Percentiles rank a stretch among this genome's conserved stretches.
Conservation (phyloP, 2,329 filamentous ascomycete genomes). For the Ophiostoma piceae region DNA sequence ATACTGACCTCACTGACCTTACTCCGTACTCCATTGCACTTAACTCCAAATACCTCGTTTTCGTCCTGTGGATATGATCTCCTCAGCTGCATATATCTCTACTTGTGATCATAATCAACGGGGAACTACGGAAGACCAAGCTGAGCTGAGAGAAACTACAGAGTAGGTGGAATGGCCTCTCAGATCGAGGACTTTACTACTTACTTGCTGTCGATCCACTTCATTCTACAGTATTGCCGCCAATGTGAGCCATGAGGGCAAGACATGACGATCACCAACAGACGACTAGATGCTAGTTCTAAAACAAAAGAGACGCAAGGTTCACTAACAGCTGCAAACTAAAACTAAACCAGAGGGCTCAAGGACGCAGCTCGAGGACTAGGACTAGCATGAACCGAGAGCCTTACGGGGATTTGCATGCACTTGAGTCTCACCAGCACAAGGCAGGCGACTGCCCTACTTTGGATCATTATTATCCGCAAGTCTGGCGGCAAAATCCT, state of each 20-base stretch:
- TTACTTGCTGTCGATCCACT: too few species aligned
- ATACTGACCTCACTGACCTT: not conserved
- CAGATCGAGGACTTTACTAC: not conserved
- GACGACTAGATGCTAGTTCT: not conserved
- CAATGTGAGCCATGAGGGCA: not conserved
- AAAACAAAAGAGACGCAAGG: not conserved
- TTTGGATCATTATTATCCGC: not conserved
- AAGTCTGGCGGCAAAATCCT: conserved; percentile 10
- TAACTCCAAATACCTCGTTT: not conserved
- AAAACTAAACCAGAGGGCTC: not conserved
- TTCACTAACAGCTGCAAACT: not conserved
- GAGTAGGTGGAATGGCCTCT: not conserved
- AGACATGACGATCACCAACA: not conserved
- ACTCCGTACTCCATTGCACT: too few species aligned
- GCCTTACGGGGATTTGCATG: conserved; percentile 11
- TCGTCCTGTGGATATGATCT: conserved; percentile 1
- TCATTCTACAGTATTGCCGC: too few species aligned
- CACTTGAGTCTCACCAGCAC: not conserved
- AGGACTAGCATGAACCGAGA: not conserved
- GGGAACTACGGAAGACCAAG: not conserved
- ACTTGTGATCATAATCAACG: not conserved
- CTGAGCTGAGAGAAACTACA: not conserved
- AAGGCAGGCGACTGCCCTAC: not conserved
- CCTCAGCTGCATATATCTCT: not conserved
- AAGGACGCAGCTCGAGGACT: not conserved